Conservation (phyloP, 2,329 filamentous ascomycete genomes). For the Trichoderma sp. region DNA sequence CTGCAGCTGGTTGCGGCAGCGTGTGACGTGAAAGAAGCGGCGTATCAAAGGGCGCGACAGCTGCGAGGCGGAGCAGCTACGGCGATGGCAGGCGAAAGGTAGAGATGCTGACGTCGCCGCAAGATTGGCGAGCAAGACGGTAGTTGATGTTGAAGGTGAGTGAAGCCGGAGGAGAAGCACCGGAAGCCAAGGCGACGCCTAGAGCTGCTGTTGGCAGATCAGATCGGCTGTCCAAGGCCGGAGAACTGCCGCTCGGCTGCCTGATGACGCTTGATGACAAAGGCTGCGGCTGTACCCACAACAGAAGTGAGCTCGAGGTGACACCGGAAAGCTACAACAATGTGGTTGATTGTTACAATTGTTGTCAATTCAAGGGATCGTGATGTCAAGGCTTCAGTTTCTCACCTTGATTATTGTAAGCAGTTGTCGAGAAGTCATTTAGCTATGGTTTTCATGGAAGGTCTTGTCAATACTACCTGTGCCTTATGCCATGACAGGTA, state of each 20-base stretch:
- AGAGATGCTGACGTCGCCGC: neutral
- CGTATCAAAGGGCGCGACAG: constrained; percentile 16
- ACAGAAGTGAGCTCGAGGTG: neutral
- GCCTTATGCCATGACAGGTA: too few relatives aligned
- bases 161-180: neutral
- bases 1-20: constrained; percentile 4
- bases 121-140: neutral
- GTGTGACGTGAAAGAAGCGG: neutral
- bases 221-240: neutral
- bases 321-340: neutral
- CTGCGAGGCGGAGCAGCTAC: neutral
- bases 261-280: constrained; percentile 27
- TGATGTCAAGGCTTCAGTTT: too few relatives aligned
- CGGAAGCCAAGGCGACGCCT: neutral
- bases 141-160: neutral
- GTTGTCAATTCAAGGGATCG: too few relatives aligned
- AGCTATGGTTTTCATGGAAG: too few relatives aligned
- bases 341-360: too few relatives aligned
- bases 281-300: neutral
- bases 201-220: neutral
- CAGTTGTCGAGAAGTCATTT: too few relatives aligned
- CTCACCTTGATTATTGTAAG: too few relatives aligned
- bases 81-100: neutral
- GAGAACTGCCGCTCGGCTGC: constrained; percentile 15
- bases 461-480: too few relatives aligned